phyloP scores from a whole-genome alignment of 331 rosid species.

The Quercus phellos region DNA sequence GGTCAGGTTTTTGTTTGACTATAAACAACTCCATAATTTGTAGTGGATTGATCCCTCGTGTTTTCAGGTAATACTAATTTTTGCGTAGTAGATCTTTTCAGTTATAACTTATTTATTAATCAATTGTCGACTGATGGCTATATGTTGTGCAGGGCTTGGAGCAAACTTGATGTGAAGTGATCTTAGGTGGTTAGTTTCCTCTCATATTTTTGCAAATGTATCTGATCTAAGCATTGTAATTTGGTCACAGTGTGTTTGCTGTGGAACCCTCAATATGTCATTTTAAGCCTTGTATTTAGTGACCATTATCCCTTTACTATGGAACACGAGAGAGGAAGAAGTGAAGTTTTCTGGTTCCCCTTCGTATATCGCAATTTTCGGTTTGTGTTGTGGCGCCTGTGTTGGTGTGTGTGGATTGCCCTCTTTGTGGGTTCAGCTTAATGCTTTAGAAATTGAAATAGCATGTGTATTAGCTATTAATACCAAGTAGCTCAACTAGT shows the following conservation, averaged over 20 bases:
- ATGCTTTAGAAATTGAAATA: no score
- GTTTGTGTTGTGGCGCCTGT: background rate
- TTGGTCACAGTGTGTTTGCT: slow-evolving; percentile 43
- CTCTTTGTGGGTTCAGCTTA: no score
- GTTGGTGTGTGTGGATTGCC: background rate
- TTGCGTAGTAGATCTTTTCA: slow-evolving; percentile 6
- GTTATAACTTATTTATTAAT: slow-evolving; percentile 4
- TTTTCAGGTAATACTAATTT: slow-evolving; percentile 36
- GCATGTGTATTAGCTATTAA: no score
- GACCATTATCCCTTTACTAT: slow-evolving; percentile 16
- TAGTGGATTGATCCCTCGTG: slow-evolving; percentile 18
- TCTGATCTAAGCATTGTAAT: slow-evolving; percentile 40
- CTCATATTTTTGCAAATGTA: slow-evolving; percentile 29
- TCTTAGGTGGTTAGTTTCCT: slow-evolving; percentile 17
- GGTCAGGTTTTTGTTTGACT: slow-evolving; percentile 22
- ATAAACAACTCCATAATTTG: slow-evolving; percentile 17
- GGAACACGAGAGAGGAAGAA: slow-evolving; percentile 17
- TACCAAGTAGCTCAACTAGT: no score
- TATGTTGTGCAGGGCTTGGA: slow-evolving; percentile 38
- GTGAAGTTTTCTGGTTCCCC: background rate
- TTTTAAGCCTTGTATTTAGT: slow-evolving; percentile 26
- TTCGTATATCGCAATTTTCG: background rate
- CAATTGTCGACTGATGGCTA: slow-evolving; percentile 26
- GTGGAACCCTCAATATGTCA: slow-evolving; percentile 30
- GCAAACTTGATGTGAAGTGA: slow-evolving; percentile 32